Conservation (phyloP, 352 stramenopile genomes). For the Blastocystis hominis region DNA sequence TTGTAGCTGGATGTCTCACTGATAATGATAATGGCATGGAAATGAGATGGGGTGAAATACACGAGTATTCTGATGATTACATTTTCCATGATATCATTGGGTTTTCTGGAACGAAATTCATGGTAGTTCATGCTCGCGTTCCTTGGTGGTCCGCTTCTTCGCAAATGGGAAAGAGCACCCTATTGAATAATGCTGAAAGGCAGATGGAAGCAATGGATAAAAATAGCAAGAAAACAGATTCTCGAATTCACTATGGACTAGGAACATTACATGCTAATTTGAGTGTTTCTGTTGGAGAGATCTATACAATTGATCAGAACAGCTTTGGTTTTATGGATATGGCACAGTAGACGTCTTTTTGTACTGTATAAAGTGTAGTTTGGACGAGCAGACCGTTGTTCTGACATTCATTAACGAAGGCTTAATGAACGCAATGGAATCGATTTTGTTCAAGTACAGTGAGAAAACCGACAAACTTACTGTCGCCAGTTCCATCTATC, state of each 20-base stretch:
- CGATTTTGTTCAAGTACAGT: slow-evolving; percentile 49
- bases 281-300: neutral
- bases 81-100: slow-evolving; percentile 56
- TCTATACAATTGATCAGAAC: neutral
- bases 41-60: neutral
- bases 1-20: slow-evolving; percentile 1
- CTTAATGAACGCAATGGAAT: slow-evolving; percentile 16
- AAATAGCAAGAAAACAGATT: neutral
- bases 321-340: slow-evolving; percentile 56
- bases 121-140: slow-evolving; percentile 22
- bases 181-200: neutral
- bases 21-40: neutral
- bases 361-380: neutral
- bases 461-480: neutral
- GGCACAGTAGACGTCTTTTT: neutral
- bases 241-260: slow-evolving; percentile 21
- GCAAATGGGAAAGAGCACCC: too few relatives aligned
- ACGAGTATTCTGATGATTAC: slow-evolving; percentile 54
- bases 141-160: neutral
- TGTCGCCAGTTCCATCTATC: neutral
- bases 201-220: neutral
- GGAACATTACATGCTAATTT: slow-evolving; percentile 7
- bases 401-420: slow-evolving; percentile 42
- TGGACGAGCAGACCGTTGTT: neutral
- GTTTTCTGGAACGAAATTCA: neutral